Evolutionary conservation across 2,329 filamentous ascomycete genomes (phyloP).

Genomic region (Paraphoma chrysanthemicola): DNA sequence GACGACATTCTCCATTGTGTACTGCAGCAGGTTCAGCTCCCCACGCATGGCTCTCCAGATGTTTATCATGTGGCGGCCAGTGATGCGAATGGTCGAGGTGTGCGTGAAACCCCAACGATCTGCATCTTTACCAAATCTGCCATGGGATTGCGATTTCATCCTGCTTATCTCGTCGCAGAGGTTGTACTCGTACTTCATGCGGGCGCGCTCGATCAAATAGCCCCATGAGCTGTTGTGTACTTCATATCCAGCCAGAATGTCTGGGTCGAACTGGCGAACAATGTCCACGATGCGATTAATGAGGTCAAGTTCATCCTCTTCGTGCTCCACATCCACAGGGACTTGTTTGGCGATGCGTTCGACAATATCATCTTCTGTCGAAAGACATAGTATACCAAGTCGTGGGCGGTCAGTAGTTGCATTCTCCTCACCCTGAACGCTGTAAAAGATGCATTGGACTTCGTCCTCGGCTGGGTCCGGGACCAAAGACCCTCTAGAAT

Average conservation of each 20-base stretch:
- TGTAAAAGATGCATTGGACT: slow-evolving; percentile 89
- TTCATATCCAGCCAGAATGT: slow-evolving; percentile 93
- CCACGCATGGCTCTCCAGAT: slow-evolving; percentile 95
- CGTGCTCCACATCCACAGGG: slow-evolving; percentile 71
- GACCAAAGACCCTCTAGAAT: slow-evolving; percentile 78
- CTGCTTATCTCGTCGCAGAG: slow-evolving; percentile 90
- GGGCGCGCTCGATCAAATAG: slow-evolving; percentile 88
- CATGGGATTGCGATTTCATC: slow-evolving; percentile 82
- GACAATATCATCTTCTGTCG: slow-evolving; percentile 65
- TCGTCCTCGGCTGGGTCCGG: slow-evolving; percentile 93
- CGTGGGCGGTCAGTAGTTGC: slow-evolving; percentile 62
- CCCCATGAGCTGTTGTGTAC: slow-evolving; percentile 95
- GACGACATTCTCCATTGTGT: slow-evolving; percentile 94
- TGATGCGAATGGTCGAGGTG: slow-evolving; percentile 90
- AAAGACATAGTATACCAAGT: slow-evolving; percentile 76
- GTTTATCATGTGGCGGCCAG: slow-evolving; percentile 94
- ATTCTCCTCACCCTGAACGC: slow-evolving; percentile 77
- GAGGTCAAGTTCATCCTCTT: slow-evolving; percentile 81
- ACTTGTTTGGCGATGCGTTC: slow-evolving; percentile 69
- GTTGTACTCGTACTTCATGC: slow-evolving; percentile 85
- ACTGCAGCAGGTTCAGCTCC: slow-evolving; percentile 91
- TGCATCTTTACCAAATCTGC: slow-evolving; percentile 82
- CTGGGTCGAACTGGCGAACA: slow-evolving; percentile 83
- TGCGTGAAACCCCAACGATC: slow-evolving; percentile 95
- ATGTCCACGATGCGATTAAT: slow-evolving; percentile 87